Conservation (phyloP, 2,329 filamentous ascomycete genomes). For the Fusarium sp. region DNA sequence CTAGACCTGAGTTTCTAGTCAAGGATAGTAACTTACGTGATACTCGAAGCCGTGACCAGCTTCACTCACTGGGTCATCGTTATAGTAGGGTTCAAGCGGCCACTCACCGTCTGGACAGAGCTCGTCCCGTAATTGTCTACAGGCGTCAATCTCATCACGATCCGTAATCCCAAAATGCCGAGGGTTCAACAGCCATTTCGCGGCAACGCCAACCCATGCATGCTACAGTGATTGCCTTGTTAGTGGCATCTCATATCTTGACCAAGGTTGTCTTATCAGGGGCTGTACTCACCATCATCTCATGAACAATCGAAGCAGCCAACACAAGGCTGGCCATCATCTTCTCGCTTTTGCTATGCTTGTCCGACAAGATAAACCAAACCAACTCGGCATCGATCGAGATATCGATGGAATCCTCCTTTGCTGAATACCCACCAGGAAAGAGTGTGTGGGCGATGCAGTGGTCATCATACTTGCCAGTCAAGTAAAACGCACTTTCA, state of each 20-base stretch:
- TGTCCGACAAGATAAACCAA: conserved; percentile 41
- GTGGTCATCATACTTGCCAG: neutral
- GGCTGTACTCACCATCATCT: conserved; percentile 44
- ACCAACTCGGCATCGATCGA: conserved; percentile 36
- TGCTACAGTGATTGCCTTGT: conserved; percentile 30
- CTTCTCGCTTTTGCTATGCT: conserved; percentile 44
- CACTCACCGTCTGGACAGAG: conserved; percentile 6
- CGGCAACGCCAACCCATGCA: conserved; percentile 17
- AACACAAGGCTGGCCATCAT: conserved; percentile 37
- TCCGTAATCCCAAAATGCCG: conserved; percentile 22
- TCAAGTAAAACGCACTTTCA: conserved; percentile 24
- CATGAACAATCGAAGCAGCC: conserved; percentile 43
- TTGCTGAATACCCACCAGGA: neutral
- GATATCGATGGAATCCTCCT: conserved; percentile 3
- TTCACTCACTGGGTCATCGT: conserved; percentile 39
- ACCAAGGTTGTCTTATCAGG: neutral
- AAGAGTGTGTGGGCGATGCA: neutral
- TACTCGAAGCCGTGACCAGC: conserved; percentile 44
- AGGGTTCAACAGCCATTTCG: conserved; percentile 36
- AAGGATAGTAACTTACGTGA: conserved; percentile 11
- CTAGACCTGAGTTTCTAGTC: neutral
- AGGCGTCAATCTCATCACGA: conserved; percentile 13
- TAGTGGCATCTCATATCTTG: neutral
- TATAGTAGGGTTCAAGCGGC: conserved; percentile 39
- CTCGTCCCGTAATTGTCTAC: conserved; percentile 10